Evolutionary conservation across 2,329 filamentous ascomycete genomes (phyloP).

Genomic region (Clonostachys rhizophaga): DNA sequence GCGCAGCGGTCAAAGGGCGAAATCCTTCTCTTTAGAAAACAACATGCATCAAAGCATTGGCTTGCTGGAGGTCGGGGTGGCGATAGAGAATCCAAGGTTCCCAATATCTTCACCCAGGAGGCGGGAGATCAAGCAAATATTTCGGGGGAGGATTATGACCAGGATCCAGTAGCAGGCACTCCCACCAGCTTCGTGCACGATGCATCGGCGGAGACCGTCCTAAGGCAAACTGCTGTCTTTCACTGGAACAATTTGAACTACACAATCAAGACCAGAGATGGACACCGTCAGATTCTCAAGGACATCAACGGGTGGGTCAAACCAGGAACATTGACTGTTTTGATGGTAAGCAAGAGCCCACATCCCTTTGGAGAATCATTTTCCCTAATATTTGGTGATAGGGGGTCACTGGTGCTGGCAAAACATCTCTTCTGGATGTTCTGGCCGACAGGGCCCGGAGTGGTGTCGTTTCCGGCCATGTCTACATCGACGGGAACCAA

Average conservation of each 20-base stretch:
- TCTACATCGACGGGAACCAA: slow-evolving; percentile 63
- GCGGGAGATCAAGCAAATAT: too few species aligned
- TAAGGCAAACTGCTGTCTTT: slow-evolving; percentile 46
- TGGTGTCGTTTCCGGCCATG: slow-evolving; percentile 62
- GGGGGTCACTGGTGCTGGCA: slow-evolving; percentile 33
- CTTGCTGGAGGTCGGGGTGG: too few species aligned
- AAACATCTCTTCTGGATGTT: slow-evolving; percentile 58
- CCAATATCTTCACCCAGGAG: too few species aligned
- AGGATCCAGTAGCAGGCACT: neutral
- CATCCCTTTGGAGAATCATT: slow-evolving; percentile 39
- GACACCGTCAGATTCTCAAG: slow-evolving; percentile 59
- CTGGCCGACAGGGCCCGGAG: slow-evolving; percentile 63
- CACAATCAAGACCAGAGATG: slow-evolving; percentile 63
- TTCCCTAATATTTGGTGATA: slow-evolving; percentile 12
- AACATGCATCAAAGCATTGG: slow-evolving; percentile 5
- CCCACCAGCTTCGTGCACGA: neutral
- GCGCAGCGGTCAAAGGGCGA: too few species aligned
- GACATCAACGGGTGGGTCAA: slow-evolving; percentile 70
- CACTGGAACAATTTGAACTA: slow-evolving; percentile 70
- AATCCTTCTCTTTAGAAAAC: slow-evolving; percentile 42
- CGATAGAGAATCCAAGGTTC: too few species aligned
- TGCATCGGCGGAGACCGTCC: slow-evolving; percentile 11
- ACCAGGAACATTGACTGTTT: slow-evolving; percentile 63
- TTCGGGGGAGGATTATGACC: neutral
- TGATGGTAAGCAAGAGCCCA: slow-evolving; percentile 45